These are phyloP conservation scores for Rhodotorula graminis DNA, from an alignment of 768 basidiomycete species.

Conservation along the genomic window DNA sequence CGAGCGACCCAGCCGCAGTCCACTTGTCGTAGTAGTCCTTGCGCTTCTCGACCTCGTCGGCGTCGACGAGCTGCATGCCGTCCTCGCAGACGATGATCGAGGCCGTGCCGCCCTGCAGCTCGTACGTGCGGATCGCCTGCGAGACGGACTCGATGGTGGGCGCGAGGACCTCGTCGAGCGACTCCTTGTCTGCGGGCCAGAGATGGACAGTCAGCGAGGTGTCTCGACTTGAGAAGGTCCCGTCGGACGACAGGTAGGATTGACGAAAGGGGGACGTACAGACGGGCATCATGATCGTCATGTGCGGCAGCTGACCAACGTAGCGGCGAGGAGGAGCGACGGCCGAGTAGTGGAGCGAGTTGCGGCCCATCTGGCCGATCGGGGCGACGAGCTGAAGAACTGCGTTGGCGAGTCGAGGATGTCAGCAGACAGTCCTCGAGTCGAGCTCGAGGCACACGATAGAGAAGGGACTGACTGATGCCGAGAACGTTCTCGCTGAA, in stretches of 20 bases:
- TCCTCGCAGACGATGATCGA: constrained; percentile 70
- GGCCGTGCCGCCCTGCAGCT: constrained; percentile 59
- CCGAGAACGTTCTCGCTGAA: constrained; percentile 4
- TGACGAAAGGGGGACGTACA: background rate
- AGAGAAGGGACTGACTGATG: background rate
- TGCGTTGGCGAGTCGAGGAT: too few species aligned
- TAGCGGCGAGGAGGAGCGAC: background rate
- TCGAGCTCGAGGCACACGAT: too few species aligned
- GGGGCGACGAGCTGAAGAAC: constrained; percentile 13
- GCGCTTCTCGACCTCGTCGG: constrained; percentile 62
- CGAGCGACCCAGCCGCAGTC: constrained; percentile 69
- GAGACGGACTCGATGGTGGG: constrained; percentile 36
- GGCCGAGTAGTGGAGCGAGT: constrained; percentile 19
- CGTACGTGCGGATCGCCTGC: constrained; percentile 4
- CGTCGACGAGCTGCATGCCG: constrained; percentile 64
- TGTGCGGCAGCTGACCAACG: constrained; percentile 4
- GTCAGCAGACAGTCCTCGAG: too few species aligned
- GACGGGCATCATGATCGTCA: constrained; percentile 37
- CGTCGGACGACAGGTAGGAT: too few species aligned
- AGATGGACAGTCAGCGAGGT: too few species aligned
- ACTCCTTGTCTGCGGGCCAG: constrained; percentile 34
- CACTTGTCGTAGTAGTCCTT: constrained; percentile 65
- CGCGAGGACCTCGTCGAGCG: constrained; percentile 36
- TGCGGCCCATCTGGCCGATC: constrained; percentile 3
- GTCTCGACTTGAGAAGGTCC: too few species aligned